Evolutionary conservation across 1,284 basidiomycete genomes (phyloP), one percentile per base, ranked within the genome.

Genomic region (Melampsora occidentalis): DNA sequence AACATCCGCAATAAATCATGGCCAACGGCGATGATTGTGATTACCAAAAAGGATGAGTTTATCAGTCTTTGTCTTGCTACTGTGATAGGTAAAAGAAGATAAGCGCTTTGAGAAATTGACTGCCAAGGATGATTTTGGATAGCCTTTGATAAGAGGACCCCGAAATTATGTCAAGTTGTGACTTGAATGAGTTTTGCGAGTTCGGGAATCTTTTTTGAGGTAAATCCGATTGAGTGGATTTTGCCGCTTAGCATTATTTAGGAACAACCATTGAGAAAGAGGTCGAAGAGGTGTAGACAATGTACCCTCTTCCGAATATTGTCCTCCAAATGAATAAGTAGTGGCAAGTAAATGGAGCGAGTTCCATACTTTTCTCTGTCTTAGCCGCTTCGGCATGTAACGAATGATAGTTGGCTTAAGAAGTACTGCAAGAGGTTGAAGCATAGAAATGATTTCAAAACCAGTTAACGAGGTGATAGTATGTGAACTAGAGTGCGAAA

Each of bases 371-470:
- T n/a, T 48, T 14, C 4, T 35, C 18, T 39, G 28, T 22, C 64
- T 35, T 22, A 66, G 16, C 39, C n/a, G 20, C 39, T 66, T 66
- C 7, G 64, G 64, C 10, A 66, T 66, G n/a, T n/a, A 31, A 2
- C 25, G 28, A 39, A 66, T 66, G 35, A 66, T 66, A 20, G 18
- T 5, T 16, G 35, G 64, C 39, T 66, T 39, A 66, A 66, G 9
- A n/a, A 66, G 33, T 48, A 66, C 39, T 2, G 9, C 35, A 5
- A 66, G 14, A 31, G 64, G 64, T 66, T 66, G 64, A 22, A 66
- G 31, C n/a, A 39, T 42, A 22, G 48, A 66, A 28, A n/a, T 48
- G 39, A 48, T n/a, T n/a, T 14, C 31, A 25, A 35, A 48, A 4
- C 39, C 64, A 48, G 31, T 2, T n/a, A 48, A 66, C 14, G 64